phyloP scores from a whole-genome alignment of 106 monocot species.

The Narthecium ossifragum region DNA sequence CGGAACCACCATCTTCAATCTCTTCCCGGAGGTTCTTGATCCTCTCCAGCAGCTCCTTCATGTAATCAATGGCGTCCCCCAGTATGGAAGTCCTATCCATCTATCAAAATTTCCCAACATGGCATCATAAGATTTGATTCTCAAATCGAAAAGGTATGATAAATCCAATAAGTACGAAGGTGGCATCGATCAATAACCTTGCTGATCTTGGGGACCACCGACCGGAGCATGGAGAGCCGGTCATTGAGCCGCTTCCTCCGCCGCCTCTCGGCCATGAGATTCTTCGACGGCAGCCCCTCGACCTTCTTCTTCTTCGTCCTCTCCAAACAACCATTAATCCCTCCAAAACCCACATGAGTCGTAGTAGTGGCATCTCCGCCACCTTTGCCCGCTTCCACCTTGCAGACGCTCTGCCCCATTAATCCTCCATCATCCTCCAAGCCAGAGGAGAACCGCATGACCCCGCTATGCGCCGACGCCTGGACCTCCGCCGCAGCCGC shows the following conservation, averaged over 20 bases:
- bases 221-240: constrained; percentile 91
- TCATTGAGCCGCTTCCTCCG: constrained; percentile 92
- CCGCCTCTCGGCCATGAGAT: constrained; percentile 94
- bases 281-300: constrained; percentile 91
- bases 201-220: constrained; percentile 97
- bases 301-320: constrained; percentile 43
- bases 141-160: neutral
- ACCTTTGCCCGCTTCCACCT: constrained; percentile 34
- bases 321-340: constrained; percentile 6
- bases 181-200: constrained; percentile 55
- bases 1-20: constrained; percentile 32
- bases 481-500: constrained; percentile 4
- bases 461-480: constrained; percentile 8
- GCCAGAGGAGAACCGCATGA: constrained; percentile 4
- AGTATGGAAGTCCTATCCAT: constrained; percentile 98
- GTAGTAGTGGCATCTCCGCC: no score
- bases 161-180: neutral
- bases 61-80: constrained; percentile 97
- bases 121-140: neutral
- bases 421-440: constrained; percentile 10
- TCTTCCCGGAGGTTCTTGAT: constrained; percentile 80
- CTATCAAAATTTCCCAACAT: constrained; percentile 17
- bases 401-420: constrained; percentile 24
- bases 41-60: constrained; percentile 92
- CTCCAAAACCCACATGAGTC: no score